Evolutionary conservation across 371 early-diverging fungal species (phyloP).

Genomic region (Blakeslea trispora): DNA sequence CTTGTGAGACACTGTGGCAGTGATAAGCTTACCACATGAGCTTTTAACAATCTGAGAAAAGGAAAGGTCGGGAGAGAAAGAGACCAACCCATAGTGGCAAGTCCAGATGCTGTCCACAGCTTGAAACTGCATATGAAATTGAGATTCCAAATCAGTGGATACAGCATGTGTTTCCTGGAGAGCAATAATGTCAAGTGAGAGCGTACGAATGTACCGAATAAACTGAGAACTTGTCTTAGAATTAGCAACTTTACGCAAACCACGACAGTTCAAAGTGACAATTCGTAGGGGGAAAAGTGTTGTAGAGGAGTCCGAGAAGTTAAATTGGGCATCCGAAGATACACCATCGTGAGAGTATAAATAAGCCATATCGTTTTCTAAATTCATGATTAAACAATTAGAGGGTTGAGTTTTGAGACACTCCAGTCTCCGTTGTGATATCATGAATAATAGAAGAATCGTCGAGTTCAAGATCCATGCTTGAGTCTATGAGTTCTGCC

Average conservation of each 20-base stretch:
- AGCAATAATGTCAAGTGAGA: constrained; percentile 6
- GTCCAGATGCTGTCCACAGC: constrained; percentile 10
- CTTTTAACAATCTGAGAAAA: not conserved
- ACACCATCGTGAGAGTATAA: too few relatives aligned
- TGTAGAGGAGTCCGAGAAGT: not conserved
- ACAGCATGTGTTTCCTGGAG: constrained; percentile 14
- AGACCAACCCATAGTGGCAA: constrained; percentile 8
- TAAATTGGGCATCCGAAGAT: too few relatives aligned
- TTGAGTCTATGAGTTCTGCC: too few relatives aligned
- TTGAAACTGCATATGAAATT: constrained; percentile 10
- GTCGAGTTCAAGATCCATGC: too few relatives aligned
- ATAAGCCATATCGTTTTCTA: too few relatives aligned
- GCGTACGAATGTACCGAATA: constrained; percentile 12
- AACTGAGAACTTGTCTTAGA: constrained; percentile 1
- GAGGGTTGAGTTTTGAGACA: too few relatives aligned
- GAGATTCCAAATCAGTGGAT: not conserved
- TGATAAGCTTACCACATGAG: not conserved
- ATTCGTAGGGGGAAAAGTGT: not conserved
- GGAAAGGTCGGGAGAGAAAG: constrained; percentile 5
- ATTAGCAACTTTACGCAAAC: constrained; percentile 11
- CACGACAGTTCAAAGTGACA: constrained; percentile 13
- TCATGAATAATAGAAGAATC: too few relatives aligned
- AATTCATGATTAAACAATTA: too few relatives aligned
- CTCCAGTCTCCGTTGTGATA: too few relatives aligned
- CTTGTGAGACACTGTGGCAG: constrained; percentile 12